A percentile compares a stretch with the other conserved stretches of the same genome.
These are phyloP conservation scores for Novakomyces olei DNA, from an alignment of 805 yeast genomes.

Conservation along the genomic window DNA sequence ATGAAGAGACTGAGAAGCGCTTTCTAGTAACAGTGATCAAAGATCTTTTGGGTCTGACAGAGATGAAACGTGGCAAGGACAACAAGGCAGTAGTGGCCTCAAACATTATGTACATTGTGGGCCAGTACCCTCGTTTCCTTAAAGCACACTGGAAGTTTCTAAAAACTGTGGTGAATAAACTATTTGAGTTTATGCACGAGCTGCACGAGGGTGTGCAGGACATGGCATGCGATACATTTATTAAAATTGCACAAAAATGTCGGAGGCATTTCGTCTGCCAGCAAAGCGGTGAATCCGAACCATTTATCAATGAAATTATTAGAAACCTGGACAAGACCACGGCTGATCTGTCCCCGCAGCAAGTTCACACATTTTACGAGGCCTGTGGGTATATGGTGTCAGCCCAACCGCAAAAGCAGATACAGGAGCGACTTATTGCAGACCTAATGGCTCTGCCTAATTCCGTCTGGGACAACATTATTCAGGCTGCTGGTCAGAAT, in stretches of 20 bases:
- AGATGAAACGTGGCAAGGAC: conserved; percentile 90
- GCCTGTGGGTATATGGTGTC: conserved; percentile 88
- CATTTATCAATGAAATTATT: conserved; percentile 79
- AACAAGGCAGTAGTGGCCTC: conserved; percentile 98
- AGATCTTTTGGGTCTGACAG: conserved; percentile 76
- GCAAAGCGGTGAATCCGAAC: conserved; percentile 68
- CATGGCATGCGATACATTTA: conserved; percentile 98
- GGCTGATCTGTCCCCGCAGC: conserved; percentile 86
- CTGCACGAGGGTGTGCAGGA: conserved; percentile 99
- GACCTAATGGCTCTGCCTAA: conserved; percentile 84
- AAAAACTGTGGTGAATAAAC: conserved; percentile 83
- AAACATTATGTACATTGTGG: conserved; percentile 98
- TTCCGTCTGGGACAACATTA: conserved; percentile 81
- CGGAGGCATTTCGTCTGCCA: conserved; percentile 80
- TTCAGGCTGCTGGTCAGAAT: conserved; percentile 62
- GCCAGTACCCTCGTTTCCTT: conserved; percentile 92
- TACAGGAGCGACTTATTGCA: conserved; percentile 46
- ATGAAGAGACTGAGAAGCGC: conserved; percentile 88
- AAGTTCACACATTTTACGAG: conserved; percentile 90
- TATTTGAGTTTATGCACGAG: conserved; percentile 98
- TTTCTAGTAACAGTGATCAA: conserved; percentile 83
- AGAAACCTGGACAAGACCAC: conserved; percentile 65
- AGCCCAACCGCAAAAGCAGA: conserved; percentile 52
- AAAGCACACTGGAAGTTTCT: conserved; percentile 96
- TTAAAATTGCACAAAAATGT: conserved; percentile 86